Conservation (phyloP, 2,329 filamentous ascomycete genomes). For the Aspergillus sp. region DNA sequence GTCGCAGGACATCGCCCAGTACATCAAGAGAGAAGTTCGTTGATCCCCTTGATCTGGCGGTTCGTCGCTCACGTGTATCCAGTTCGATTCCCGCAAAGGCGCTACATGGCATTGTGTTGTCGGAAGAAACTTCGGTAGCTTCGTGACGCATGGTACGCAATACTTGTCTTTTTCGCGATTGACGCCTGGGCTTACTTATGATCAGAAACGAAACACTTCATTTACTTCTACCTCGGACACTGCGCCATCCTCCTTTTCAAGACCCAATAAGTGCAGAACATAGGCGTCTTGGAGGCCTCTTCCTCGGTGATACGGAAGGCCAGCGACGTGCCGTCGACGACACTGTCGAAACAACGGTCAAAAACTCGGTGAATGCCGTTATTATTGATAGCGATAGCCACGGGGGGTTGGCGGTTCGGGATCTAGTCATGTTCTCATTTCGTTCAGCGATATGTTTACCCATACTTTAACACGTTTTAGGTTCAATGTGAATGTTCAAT, state of each 20-base stretch:
- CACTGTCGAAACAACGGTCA: not conserved
- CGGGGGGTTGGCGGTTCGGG: not conserved
- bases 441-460: not conserved
- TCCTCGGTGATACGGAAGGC: not conserved
- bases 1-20: conserved; percentile 85
- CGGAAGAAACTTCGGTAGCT: conserved; percentile 97
- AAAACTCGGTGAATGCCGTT: not conserved
- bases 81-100: conserved; percentile 97
- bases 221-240: conserved; percentile 99
- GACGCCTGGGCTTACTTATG: conserved; percentile 7
- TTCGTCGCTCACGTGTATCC: conserved; percentile 21
- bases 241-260: conserved; percentile 98
- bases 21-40: conserved; percentile 87
- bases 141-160: conserved; percentile 84
- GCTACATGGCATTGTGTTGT: conserved; percentile 99
- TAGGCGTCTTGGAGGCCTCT: not conserved
- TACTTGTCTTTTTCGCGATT: not conserved
- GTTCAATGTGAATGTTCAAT: not conserved
- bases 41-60: conserved; percentile 5
- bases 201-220: conserved; percentile 97
- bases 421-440: not conserved
- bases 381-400: not conserved
- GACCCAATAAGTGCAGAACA: conserved; percentile 65
- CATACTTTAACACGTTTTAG: not conserved
- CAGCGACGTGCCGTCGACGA: not conserved